A percentile compares a stretch with the other conserved stretches of the same genome.
Evolutionary conservation across 2,329 filamentous ascomycete species (phyloP).

Genomic region (Leptographium procerum): DNA sequence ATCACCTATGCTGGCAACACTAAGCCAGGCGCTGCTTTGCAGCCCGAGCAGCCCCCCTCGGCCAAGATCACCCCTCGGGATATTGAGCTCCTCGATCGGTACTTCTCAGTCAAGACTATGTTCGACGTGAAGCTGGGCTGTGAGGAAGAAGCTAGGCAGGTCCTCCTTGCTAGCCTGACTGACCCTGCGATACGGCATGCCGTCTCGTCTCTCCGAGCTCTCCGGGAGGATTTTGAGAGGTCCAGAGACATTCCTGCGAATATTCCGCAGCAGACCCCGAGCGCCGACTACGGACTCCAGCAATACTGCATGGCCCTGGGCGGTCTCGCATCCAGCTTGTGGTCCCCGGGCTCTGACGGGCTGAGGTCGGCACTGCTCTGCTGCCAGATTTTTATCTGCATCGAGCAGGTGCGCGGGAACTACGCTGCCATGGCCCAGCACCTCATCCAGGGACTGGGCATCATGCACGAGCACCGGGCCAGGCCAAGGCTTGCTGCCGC

Average conservation of each 20-base stretch:
- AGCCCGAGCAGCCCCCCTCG: slow-evolving; percentile 12
- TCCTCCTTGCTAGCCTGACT: slow-evolving; percentile 26
- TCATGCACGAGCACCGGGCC: too few species aligned
- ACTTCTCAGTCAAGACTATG: slow-evolving; percentile 30
- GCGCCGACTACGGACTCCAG: slow-evolving; percentile 26
- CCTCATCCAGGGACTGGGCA: too few species aligned
- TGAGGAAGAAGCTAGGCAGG: slow-evolving; percentile 26
- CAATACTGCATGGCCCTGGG: slow-evolving; percentile 30
- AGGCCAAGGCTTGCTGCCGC: too few species aligned
- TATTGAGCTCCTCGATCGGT: slow-evolving; percentile 23
- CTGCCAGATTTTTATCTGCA: slow-evolving; percentile 20
- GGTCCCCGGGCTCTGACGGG: slow-evolving; percentile 17
- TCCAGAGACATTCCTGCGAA: too few species aligned
- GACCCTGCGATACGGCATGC: slow-evolving; percentile 26
- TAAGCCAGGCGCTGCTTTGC: not conserved
- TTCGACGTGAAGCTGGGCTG: slow-evolving; percentile 26
- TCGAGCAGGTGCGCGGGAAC: too few species aligned
- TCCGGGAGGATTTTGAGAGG: slow-evolving; percentile 27
- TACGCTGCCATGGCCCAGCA: too few species aligned
- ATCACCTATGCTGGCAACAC: slow-evolving; percentile 3
- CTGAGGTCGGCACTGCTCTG: slow-evolving; percentile 30
- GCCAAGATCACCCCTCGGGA: slow-evolving; percentile 18
- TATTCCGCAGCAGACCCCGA: slow-evolving; percentile 12
- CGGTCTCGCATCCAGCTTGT: slow-evolving; percentile 27
- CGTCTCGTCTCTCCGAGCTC: slow-evolving; percentile 25